phyloP scores from a whole-genome alignment of 2,329 filamentous ascomycete species.

The Scedosporium aurantiacum region DNA sequence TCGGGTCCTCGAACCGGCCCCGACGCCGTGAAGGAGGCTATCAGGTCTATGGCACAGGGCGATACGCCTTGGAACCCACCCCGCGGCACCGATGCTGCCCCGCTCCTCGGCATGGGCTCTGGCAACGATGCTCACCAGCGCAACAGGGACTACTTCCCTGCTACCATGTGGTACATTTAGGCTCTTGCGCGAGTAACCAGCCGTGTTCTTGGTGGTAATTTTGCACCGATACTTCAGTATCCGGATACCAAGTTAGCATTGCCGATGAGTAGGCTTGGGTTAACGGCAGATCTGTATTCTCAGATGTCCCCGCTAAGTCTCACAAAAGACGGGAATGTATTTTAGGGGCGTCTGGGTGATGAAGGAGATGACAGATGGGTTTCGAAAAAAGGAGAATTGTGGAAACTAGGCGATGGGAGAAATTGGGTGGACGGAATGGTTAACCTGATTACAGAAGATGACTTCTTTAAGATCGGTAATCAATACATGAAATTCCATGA shows the following conservation, averaged over 20 bases:
- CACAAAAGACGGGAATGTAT: slow-evolving; percentile 3
- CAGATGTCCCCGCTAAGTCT: slow-evolving; percentile 3
- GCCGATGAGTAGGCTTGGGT: slow-evolving; percentile 3
- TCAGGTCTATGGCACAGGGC: slow-evolving; percentile 29
- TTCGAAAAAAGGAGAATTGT: neutral
- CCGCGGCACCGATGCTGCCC: slow-evolving; percentile 9
- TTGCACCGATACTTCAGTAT: neutral
- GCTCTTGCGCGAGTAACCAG: neutral
- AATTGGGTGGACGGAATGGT: too few species aligned
- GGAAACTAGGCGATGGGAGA: neutral
- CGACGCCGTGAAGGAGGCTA: slow-evolving; percentile 29
- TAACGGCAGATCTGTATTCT: slow-evolving; percentile 1
- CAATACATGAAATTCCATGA: too few species aligned
- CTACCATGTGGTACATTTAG: slow-evolving; percentile 35
- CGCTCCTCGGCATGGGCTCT: slow-evolving; percentile 13
- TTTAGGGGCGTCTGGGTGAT: neutral
- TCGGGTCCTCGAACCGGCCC: slow-evolving; percentile 31
- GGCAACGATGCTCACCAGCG: slow-evolving; percentile 13
- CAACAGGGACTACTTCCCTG: slow-evolving; percentile 22
- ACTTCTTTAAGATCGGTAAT: too few species aligned
- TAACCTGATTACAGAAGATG: too few species aligned
- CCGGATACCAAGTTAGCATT: neutral
- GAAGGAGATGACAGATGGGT: neutral
- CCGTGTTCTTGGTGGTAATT: neutral
- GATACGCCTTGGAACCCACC: slow-evolving; percentile 10